Evolutionary conservation across 148 eudicot genomes (phyloP).

Genomic region (Rhododendron ferrugineum): DNA sequence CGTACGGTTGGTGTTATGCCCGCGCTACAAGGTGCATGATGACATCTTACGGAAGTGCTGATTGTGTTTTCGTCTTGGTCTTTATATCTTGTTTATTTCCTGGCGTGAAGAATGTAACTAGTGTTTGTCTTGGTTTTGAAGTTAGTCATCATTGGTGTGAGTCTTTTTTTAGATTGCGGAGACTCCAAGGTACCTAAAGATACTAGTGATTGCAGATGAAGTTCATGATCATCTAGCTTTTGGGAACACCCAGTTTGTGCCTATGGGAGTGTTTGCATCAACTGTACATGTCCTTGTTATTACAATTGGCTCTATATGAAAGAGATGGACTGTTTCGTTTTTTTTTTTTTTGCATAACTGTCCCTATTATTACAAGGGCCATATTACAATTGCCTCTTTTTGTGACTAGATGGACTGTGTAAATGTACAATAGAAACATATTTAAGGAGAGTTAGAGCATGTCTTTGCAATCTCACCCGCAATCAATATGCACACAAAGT

Average conservation of each 20-base stretch:
- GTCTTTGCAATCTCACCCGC: too few relatives aligned
- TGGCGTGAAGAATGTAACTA: neutral
- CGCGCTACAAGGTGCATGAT: too few relatives aligned
- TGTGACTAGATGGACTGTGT: too few relatives aligned
- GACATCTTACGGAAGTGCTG: too few relatives aligned
- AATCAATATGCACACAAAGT: too few relatives aligned
- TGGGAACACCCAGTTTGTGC: slow-evolving; percentile 61
- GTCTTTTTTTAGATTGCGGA: slow-evolving; percentile 44
- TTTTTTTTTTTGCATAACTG: too few relatives aligned
- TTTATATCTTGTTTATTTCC: neutral
- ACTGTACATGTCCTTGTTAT: slow-evolving; percentile 36
- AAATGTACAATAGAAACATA: too few relatives aligned
- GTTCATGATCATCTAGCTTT: slow-evolving; percentile 50
- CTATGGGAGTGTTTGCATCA: slow-evolving; percentile 68
- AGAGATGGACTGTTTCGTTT: slow-evolving; percentile 53
- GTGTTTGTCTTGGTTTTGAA: neutral
- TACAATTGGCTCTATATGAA: slow-evolving; percentile 70
- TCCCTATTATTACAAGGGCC: too few relatives aligned
- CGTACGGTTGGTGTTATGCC: too few relatives aligned
- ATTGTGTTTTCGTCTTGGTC: too few relatives aligned
- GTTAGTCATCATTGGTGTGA: neutral
- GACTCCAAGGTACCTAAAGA: slow-evolving; percentile 46
- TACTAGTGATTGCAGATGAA: slow-evolving; percentile 73
- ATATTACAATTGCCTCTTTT: too few relatives aligned
- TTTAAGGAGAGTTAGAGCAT: too few relatives aligned